Conservation (phyloP, 2,329 filamentous ascomycete genomes). For the Parastagonospora nodorum region DNA sequence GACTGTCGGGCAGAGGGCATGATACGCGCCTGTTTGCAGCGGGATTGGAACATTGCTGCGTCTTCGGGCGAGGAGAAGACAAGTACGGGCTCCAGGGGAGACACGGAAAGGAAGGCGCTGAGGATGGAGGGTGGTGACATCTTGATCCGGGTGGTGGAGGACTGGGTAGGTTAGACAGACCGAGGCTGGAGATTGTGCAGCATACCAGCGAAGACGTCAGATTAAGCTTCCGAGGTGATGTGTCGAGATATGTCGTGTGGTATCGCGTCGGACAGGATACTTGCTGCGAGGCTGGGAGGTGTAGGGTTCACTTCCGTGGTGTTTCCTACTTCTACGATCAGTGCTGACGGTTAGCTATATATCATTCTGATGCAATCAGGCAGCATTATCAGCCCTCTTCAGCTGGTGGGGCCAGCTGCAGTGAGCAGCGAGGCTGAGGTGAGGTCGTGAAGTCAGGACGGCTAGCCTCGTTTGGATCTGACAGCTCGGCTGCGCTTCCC, state of each 20-base stretch:
- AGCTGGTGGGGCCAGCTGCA: neutral
- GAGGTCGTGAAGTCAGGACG: neutral
- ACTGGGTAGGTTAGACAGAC: neutral
- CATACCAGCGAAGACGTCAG: neutral
- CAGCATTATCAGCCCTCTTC: neutral
- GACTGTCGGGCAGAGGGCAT: constrained; percentile 10
- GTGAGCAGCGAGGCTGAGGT: neutral
- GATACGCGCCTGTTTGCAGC: constrained; percentile 25
- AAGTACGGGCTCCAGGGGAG: constrained; percentile 28
- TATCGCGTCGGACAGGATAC: neutral
- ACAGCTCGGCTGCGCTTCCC: neutral
- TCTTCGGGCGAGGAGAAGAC: constrained; percentile 20
- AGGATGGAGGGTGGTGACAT: constrained; percentile 8
- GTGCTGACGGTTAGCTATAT: constrained; percentile 1
- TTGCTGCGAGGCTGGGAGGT: neutral
- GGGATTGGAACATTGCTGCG: constrained; percentile 21
- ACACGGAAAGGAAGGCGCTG: constrained; percentile 24
- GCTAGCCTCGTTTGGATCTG: constrained; percentile 2
- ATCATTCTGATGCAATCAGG: neutral
- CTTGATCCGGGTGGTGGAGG: neutral
- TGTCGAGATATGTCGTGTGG: neutral
- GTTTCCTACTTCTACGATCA: neutral
- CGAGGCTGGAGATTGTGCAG: neutral
- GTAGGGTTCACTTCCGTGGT: neutral
- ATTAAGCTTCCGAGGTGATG: neutral